phyloP scores from a whole-genome alignment of 192 early-diverging fungal species.

The Gigaspora rosea region DNA sequence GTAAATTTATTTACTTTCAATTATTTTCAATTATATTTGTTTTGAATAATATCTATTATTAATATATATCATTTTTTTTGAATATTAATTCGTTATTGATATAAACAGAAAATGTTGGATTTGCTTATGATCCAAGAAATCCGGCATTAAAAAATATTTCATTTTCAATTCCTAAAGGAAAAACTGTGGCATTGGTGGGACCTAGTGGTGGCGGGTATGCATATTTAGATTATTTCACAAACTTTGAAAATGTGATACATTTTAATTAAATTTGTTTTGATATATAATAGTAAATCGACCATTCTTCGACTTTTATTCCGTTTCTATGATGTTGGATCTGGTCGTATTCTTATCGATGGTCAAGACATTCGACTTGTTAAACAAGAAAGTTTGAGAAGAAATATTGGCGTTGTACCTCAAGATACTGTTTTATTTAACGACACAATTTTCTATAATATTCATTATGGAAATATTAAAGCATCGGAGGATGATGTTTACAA shows the following conservation, averaged over 20 bases:
- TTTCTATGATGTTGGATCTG: conserved; percentile 84
- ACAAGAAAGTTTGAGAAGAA: conserved; percentile 72
- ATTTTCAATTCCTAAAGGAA: conserved; percentile 69
- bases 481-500: conserved; percentile 65
- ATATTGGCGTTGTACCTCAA: conserved; percentile 92
- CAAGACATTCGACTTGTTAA: conserved; percentile 70
- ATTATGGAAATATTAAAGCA: conserved; percentile 75
- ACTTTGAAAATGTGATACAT: no score
- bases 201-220: conserved; percentile 68
- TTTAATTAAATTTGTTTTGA: background rate
- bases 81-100: background rate
- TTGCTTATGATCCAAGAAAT: conserved; percentile 72
- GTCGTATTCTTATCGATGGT: conserved; percentile 87
- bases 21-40: background rate
- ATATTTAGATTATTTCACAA: background rate
- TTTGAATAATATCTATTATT: background rate
- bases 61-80: background rate
- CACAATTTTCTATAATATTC: conserved; percentile 92
- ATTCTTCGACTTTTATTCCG: conserved; percentile 83
- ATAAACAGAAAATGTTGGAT: conserved; percentile 63
- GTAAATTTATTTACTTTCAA: conserved; percentile 35
- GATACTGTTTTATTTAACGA: conserved; percentile 98
- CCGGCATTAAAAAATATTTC: conserved; percentile 70
- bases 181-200: conserved; percentile 79
- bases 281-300: conserved; percentile 59